Evolutionary conservation across 2,329 filamentous ascomycete species (phyloP).

Genomic region (Chaetomiaceae sp.): DNA sequence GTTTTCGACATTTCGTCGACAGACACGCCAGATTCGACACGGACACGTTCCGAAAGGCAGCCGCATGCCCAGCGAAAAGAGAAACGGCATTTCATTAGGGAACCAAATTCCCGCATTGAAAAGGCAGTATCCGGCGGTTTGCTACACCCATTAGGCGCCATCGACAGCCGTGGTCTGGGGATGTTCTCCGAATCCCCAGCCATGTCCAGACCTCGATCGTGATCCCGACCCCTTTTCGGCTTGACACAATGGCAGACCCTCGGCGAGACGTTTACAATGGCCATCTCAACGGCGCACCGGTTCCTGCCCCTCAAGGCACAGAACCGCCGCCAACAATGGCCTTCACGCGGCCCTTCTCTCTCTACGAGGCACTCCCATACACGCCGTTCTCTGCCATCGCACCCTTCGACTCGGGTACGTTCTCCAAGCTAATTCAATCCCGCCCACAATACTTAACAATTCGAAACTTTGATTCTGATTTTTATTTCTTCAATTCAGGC

Average conservation of each 20-base stretch:
- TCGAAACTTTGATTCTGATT: not conserved
- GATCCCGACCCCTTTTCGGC: not conserved
- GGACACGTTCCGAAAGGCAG: not conserved
- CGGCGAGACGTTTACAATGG: slow-evolving; percentile 33
- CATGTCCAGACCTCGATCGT: slow-evolving; percentile 28
- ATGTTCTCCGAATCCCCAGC: slow-evolving; percentile 17
- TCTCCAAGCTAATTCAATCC: not conserved
- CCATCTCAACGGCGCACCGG: slow-evolving; percentile 19
- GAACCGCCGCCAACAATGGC: slow-evolving; percentile 11
- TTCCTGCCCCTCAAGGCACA: not conserved
- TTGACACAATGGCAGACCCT: slow-evolving; percentile 30
- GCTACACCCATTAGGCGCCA: not conserved
- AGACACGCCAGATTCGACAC: not conserved
- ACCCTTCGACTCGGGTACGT: slow-evolving; percentile 69
- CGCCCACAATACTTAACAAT: not conserved
- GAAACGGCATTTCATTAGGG: not conserved
- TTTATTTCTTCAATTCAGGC: slow-evolving; percentile 39
- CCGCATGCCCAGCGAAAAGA: not conserved
- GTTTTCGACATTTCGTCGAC: slow-evolving; percentile 4
- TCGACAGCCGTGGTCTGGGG: not conserved
- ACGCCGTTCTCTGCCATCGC: slow-evolving; percentile 77
- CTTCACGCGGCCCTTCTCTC: slow-evolving; percentile 49
- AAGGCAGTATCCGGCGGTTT: not conserved
- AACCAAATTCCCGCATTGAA: not conserved
- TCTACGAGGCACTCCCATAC: slow-evolving; percentile 75